A percentile compares a stretch with the other conserved stretches of the same genome.
Conservation (phyloP, 1,284 basidiomycete genomes). For the Malassezia caprae region DNA sequence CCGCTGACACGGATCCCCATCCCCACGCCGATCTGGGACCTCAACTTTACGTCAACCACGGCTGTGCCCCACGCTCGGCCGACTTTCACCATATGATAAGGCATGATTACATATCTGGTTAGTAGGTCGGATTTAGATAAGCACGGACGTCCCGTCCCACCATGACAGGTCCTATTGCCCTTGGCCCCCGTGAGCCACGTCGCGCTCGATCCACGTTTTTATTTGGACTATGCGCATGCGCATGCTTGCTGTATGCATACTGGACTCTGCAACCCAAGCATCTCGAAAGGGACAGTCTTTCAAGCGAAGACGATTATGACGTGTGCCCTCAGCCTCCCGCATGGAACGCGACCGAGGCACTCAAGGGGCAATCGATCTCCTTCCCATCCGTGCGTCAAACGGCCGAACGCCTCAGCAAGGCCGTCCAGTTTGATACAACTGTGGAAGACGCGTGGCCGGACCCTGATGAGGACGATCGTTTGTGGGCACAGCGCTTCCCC, state of each 20-base stretch:
- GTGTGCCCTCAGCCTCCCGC: conserved; percentile 9
- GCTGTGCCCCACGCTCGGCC: neutral
- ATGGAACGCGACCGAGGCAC: neutral
- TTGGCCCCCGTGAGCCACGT: neutral
- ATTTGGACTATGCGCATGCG: neutral
- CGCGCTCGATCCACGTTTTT: neutral
- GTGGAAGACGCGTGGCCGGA: conserved; percentile 30
- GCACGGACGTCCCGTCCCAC: neutral
- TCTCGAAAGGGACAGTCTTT: neutral
- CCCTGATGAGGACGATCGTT: conserved; percentile 22
- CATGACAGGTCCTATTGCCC: neutral
- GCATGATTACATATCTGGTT: conserved; percentile 1
- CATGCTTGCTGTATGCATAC: neutral
- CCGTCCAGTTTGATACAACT: conserved; percentile 34
- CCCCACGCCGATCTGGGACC: conserved; percentile 12
- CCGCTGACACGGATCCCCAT: conserved; percentile 13
- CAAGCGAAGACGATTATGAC: neutral
- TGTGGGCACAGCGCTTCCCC: conserved; percentile 25
- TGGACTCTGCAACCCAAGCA: neutral
- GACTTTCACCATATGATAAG: conserved; percentile 14
- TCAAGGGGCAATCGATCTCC: neutral
- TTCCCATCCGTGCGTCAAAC: neutral
- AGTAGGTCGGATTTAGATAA: neutral
- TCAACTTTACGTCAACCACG: conserved; percentile 11
- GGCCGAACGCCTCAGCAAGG: conserved; percentile 22